phyloP scores from a whole-genome alignment of 2,329 filamentous ascomycete species.

The Colletotrichum zoysiae region DNA sequence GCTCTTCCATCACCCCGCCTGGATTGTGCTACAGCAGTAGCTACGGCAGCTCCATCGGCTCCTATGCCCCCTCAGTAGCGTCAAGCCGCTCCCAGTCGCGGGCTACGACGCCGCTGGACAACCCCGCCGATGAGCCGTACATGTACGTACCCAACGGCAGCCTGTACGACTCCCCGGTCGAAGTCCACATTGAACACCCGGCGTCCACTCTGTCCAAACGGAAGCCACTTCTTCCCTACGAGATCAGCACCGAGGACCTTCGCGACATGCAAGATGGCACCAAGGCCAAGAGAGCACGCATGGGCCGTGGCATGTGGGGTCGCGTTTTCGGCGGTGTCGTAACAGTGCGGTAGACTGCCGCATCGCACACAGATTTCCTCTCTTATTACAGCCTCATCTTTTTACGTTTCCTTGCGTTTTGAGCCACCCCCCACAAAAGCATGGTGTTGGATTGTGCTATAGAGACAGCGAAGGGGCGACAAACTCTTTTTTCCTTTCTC shows the following conservation, averaged over 20 bases:
- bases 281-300: slow-evolving; percentile 63
- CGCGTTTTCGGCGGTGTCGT: slow-evolving; percentile 64
- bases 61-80: slow-evolving; percentile 62
- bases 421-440: slow-evolving; percentile 37
- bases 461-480: slow-evolving; percentile 33
- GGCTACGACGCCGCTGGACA: slow-evolving; percentile 64
- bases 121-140: slow-evolving; percentile 59
- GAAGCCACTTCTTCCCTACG: slow-evolving; percentile 62
- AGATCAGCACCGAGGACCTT: slow-evolving; percentile 66
- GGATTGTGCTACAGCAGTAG: slow-evolving; percentile 60
- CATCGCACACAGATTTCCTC: slow-evolving; percentile 8
- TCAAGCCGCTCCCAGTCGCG: slow-evolving; percentile 59
- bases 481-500: slow-evolving; percentile 7
- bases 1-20: slow-evolving; percentile 57
- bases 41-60: slow-evolving; percentile 56
- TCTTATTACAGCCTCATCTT: slow-evolving; percentile 33
- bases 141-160: slow-evolving; percentile 55
- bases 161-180: slow-evolving; percentile 64
- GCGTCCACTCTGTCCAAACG: slow-evolving; percentile 51
- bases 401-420: slow-evolving; percentile 38
- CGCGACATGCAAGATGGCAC: slow-evolving; percentile 61
- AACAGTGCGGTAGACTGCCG: slow-evolving; percentile 51
- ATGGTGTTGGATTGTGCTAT: slow-evolving; percentile 41
- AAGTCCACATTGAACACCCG: slow-evolving; percentile 57
- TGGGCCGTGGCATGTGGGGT: slow-evolving; percentile 64